phyloP scores from a whole-genome alignment of 1,139 yeast species.

The Saccharomyces hybrid region DNA sequence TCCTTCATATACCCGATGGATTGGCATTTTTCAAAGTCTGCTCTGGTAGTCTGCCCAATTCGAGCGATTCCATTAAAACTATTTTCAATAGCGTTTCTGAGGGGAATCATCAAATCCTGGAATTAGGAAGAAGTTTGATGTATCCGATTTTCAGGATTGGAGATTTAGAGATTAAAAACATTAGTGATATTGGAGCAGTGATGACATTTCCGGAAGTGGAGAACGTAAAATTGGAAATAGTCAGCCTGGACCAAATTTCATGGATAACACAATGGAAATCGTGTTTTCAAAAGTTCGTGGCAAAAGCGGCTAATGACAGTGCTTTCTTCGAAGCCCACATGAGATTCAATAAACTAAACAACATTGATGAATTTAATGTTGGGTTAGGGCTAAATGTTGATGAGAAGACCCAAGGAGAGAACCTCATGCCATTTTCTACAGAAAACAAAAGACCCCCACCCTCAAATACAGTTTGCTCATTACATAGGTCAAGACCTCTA shows the following conservation, averaged over 20 bases:
- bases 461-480: background rate
- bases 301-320: background rate
- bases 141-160: constrained; percentile 32
- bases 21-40: constrained; percentile 33
- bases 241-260: constrained; percentile 13
- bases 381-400: background rate
- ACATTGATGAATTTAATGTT: background rate
- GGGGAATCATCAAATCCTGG: constrained; percentile 9
- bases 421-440: background rate
- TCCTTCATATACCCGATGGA: constrained; percentile 20
- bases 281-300: constrained; percentile 11
- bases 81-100: constrained; percentile 5
- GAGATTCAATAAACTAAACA: background rate
- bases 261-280: constrained; percentile 19
- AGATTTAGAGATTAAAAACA: constrained; percentile 22
- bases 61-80: background rate
- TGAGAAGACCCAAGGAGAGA: background rate
- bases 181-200: constrained; percentile 7
- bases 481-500: background rate
- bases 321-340: background rate
- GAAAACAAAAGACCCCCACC: background rate
- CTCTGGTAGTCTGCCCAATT: constrained; percentile 12
- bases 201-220: constrained; percentile 12
- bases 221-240: constrained; percentile 9
- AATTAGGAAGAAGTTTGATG: constrained; percentile 32